Evolutionary conservation across 2,329 filamentous ascomycete genomes (phyloP).

Genomic region (Fusarium vanettenii): DNA sequence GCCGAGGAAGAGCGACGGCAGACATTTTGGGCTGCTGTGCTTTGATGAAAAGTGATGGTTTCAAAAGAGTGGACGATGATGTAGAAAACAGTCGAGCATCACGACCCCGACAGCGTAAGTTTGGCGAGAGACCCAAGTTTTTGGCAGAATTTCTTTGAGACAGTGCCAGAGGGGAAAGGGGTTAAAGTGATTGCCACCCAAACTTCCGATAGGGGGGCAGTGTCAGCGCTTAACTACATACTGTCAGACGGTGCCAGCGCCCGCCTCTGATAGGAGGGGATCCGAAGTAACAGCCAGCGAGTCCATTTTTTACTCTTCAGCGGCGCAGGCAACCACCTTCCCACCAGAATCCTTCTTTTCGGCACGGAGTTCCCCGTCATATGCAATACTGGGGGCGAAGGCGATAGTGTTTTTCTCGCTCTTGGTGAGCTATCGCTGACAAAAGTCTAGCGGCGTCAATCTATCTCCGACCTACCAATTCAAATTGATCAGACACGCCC

Average conservation of each 20-base stretch:
- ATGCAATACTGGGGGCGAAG: background rate
- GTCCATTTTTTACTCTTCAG: background rate
- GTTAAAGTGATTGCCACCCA: background rate
- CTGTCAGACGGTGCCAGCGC: background rate
- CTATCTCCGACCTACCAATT: background rate
- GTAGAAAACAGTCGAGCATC: constrained; percentile 8
- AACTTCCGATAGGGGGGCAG: background rate
- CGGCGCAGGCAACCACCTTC: background rate
- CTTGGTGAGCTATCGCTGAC: background rate
- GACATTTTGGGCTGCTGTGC: constrained; percentile 12
- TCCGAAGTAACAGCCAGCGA: background rate
- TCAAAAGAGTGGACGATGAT: constrained; percentile 13
- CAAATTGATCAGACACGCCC: background rate
- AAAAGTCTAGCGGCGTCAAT: background rate
- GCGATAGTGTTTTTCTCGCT: background rate
- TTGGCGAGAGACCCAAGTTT: constrained; percentile 6
- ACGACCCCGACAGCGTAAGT: background rate
- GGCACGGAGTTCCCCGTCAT: background rate
- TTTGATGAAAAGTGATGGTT: background rate
- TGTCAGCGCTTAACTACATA: constrained; percentile 5
- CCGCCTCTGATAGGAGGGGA: background rate
- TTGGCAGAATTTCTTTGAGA: background rate
- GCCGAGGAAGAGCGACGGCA: constrained; percentile 35
- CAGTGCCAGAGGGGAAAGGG: background rate
- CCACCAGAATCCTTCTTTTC: background rate